Conservation (phyloP, 345 rosid genomes). For the Capsella bursapastoris region DNA sequence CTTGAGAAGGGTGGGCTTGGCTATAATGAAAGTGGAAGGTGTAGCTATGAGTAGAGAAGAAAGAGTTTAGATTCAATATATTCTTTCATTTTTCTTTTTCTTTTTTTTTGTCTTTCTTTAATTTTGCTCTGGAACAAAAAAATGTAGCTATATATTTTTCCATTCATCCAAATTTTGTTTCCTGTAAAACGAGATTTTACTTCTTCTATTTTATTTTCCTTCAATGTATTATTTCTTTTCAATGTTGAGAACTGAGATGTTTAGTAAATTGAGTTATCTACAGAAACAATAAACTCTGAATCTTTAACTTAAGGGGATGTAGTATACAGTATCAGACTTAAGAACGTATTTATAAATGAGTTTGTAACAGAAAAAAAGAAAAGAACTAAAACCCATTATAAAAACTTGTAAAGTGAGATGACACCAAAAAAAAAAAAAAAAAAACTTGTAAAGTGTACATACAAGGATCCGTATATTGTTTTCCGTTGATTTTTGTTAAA, state of each 20-base stretch:
- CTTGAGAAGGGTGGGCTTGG: constrained; percentile 6
- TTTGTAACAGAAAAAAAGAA: no score
- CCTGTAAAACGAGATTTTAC: constrained; percentile 30
- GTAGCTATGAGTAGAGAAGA: constrained; percentile 44
- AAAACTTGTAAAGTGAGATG: no score
- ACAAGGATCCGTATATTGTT: no score
- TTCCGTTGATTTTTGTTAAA: no score
- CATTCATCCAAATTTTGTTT: constrained; percentile 43
- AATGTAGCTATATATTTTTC: constrained; percentile 35
- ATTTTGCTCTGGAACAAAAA: constrained; percentile 23
- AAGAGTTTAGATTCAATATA: constrained; percentile 39
- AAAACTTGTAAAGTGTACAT: no score
- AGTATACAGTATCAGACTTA: no score
- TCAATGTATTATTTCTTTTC: constrained; percentile 11
- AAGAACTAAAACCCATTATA: no score
- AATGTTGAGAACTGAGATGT: neutral
- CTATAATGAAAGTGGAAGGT: constrained; percentile 39
- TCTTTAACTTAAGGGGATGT: neutral
- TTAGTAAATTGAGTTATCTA: constrained; percentile 3
- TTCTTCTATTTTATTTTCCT: constrained; percentile 9
- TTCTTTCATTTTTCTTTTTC: constrained; percentile 40
- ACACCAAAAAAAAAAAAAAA: no score
- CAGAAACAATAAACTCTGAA: neutral
- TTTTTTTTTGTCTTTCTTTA: neutral
- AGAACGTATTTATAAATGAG: no score